Conservation (phyloP, 257 asterid species). For the Forsythia suspensa region DNA sequence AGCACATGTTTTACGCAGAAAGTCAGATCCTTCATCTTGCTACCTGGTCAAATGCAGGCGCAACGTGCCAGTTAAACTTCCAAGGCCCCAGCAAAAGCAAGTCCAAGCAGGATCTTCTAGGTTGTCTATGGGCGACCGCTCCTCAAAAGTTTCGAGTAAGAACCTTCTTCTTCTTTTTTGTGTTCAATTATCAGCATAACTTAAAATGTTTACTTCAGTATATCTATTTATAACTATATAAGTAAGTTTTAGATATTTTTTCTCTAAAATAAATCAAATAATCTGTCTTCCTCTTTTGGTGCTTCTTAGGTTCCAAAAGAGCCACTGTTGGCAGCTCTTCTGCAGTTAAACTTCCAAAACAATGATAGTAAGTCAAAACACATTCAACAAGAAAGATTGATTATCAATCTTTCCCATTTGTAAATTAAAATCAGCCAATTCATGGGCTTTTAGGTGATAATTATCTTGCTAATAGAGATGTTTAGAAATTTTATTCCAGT, state of each 20-base stretch:
- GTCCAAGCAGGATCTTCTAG: constrained; percentile 51
- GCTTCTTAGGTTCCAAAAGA: constrained; percentile 55
- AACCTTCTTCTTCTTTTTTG: constrained; percentile 4
- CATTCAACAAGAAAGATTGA: constrained; percentile 1
- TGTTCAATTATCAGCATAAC: background rate
- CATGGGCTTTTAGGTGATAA: constrained; percentile 26
- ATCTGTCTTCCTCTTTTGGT: constrained; percentile 10
- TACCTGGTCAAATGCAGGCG: constrained; percentile 43
- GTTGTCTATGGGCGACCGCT: constrained; percentile 49
- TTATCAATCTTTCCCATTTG: constrained; percentile 19
- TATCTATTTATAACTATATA: too few species aligned
- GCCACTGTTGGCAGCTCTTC: constrained; percentile 51
- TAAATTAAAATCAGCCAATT: constrained; percentile 26
- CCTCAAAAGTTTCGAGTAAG: constrained; percentile 66
- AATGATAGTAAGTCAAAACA: constrained; percentile 47
- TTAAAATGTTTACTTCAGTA: background rate
- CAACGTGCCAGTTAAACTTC: constrained; percentile 45
- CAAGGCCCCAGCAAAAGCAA: constrained; percentile 60
- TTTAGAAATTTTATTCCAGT: constrained; percentile 13
- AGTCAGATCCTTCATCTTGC: constrained; percentile 2
- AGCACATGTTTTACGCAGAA: background rate
- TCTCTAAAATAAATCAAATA: background rate
- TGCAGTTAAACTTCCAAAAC: constrained; percentile 41
- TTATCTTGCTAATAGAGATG: constrained; percentile 16
- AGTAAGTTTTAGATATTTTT: background rate